Percentiles rank a stretch among this genome's conserved stretches.
These are phyloP conservation scores for Zygoascus sp. DNA, from an alignment of 1,139 yeast species.

Conservation along the genomic window DNA sequence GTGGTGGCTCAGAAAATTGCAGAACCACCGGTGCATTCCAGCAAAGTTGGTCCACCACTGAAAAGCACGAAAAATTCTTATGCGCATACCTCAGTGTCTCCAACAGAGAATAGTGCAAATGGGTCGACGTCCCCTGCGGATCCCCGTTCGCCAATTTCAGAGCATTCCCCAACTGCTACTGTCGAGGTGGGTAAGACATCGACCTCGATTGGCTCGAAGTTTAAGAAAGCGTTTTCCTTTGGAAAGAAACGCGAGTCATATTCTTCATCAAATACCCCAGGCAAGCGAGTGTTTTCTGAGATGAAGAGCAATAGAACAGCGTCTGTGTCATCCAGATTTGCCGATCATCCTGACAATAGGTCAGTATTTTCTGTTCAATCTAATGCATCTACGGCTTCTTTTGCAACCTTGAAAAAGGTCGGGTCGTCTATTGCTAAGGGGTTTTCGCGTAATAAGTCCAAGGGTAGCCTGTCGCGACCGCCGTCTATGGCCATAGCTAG, in stretches of 20 bases:
- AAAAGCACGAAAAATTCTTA: neutral
- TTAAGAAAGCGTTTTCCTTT: conserved; percentile 28
- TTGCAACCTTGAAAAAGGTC: conserved; percentile 26
- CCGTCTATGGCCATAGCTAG: neutral
- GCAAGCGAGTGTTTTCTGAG: neutral
- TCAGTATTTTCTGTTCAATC: conserved; percentile 27
- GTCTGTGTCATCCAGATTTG: conserved; percentile 8
- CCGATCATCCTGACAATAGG: conserved; percentile 21
- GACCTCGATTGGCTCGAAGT: conserved; percentile 18
- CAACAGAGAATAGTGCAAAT: neutral
- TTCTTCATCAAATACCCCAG: neutral
- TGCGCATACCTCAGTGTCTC: neutral
- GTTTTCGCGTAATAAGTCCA: conserved; percentile 2
- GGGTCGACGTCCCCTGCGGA: neutral
- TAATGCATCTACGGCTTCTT: conserved; percentile 28
- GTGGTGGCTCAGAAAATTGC: neutral
- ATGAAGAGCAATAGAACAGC: conserved; percentile 10
- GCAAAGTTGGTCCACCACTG: conserved; percentile 5
- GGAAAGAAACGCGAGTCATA: conserved; percentile 15
- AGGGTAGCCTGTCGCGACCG: neutral
- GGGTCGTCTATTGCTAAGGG: conserved; percentile 14
- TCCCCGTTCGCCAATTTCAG: neutral
- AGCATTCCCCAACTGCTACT: neutral
- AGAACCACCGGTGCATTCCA: conserved; percentile 4
- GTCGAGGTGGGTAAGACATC: neutral